Evolutionary conservation across 257 asterid species (phyloP).

Genomic region (Nicotiana knightiana): DNA sequence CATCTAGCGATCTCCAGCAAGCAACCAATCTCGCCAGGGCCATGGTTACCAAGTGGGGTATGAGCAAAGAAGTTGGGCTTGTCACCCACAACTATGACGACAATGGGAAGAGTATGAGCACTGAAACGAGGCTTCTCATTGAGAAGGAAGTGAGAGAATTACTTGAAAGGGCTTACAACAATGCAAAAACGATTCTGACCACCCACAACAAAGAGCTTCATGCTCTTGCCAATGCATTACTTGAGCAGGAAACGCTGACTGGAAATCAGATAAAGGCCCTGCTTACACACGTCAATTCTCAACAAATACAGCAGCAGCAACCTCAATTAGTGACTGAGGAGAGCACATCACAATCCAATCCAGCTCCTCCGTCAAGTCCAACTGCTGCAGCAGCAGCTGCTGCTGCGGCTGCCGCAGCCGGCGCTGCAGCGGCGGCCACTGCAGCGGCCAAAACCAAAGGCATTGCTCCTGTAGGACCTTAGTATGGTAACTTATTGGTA

Average conservation of each 20-base stretch:
- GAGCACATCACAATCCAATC: slow-evolving; percentile 28
- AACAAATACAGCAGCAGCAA: slow-evolving; percentile 27
- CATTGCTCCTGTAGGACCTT: slow-evolving; percentile 66
- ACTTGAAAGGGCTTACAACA: slow-evolving; percentile 57
- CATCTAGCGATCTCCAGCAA: slow-evolving; percentile 65
- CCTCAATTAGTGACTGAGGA: slow-evolving; percentile 32
- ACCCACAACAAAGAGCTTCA: slow-evolving; percentile 60
- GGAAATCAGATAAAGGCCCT: slow-evolving; percentile 68
- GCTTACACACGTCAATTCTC: slow-evolving; percentile 45
- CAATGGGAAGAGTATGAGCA: slow-evolving; percentile 87
- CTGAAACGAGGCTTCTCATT: slow-evolving; percentile 74
- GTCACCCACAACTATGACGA: slow-evolving; percentile 73
- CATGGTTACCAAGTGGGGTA: slow-evolving; percentile 80
- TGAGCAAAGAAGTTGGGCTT: slow-evolving; percentile 76
- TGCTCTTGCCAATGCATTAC: slow-evolving; percentile 76
- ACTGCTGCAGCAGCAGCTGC: slow-evolving; percentile 50
- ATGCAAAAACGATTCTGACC: slow-evolving; percentile 61
- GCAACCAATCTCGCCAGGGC: slow-evolving; percentile 73
- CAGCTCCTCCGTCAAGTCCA: slow-evolving; percentile 38
- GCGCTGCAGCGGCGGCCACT: slow-evolving; percentile 47
- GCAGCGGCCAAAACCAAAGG: slow-evolving; percentile 73
- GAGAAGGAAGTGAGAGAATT: slow-evolving; percentile 66
- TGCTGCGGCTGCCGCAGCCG: slow-evolving; percentile 33
- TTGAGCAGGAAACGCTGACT: slow-evolving; percentile 70
- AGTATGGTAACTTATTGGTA: slow-evolving; percentile 15